phyloP scores from a whole-genome alignment of 306 rosid species.

The Cucurbita pepo region DNA sequence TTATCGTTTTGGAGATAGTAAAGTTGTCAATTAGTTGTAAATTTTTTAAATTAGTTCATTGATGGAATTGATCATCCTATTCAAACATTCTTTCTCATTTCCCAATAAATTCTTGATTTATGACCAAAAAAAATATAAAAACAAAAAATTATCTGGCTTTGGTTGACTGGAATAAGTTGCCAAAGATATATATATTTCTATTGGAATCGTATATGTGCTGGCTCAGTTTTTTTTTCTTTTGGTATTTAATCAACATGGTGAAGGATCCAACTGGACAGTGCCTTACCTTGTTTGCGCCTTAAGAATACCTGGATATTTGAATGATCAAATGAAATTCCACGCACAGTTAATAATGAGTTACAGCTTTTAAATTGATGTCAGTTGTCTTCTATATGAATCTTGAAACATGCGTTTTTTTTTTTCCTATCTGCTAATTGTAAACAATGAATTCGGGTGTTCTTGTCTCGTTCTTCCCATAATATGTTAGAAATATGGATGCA shows the following conservation, averaged over 20 bases:
- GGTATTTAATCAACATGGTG: background rate
- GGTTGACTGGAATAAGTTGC: background rate
- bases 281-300: background rate
- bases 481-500: conserved; percentile 22
- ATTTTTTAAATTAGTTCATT: background rate
- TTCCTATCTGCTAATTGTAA: background rate
- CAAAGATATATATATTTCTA: background rate
- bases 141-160: background rate
- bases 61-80: background rate
- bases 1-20: background rate
- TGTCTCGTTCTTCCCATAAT: background rate
- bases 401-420: background rate
- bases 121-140: background rate
- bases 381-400: background rate
- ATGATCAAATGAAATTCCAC: background rate
- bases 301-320: background rate
- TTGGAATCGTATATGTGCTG: background rate
- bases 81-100: background rate
- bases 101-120: background rate
- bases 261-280: background rate
- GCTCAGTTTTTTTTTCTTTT: background rate
- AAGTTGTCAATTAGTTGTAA: background rate
- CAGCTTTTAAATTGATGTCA: background rate
- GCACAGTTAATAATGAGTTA: background rate
- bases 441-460: background rate